Evolutionary conservation across 73 alveolate genomes (phyloP).

Genomic region (Effrenium voratum): DNA sequence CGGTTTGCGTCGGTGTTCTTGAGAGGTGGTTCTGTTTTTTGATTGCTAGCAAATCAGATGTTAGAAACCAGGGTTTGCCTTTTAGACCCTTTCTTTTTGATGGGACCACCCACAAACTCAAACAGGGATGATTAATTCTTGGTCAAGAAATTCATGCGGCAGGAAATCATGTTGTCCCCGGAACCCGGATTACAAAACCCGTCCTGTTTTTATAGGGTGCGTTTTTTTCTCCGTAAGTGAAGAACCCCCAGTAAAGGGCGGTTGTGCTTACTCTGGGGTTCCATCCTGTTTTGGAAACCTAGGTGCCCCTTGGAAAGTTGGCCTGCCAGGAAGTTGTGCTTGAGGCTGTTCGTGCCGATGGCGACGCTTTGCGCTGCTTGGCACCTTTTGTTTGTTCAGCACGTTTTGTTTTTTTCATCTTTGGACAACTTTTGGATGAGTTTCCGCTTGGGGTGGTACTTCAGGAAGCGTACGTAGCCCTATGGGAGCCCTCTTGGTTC

Average conservation of each 20-base stretch:
- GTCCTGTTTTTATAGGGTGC: background rate
- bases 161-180: no score
- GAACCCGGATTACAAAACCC: background rate
- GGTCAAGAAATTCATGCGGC: no score
- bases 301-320: background rate
- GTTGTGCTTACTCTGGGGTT: background rate
- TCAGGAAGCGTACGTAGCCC: background rate
- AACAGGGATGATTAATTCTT: no score
- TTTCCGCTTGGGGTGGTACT: background rate
- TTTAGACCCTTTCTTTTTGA: no score
- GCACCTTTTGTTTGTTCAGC: background rate
- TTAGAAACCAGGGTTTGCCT: no score
- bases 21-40: no score
- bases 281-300: background rate
- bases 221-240: background rate
- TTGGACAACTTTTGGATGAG: background rate
- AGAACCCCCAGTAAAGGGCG: background rate
- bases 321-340: slow-evolving; percentile 54
- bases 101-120: no score
- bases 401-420: background rate
- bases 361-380: slow-evolving; percentile 11
- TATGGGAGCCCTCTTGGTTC: background rate
- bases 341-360: slow-evolving; percentile 44
- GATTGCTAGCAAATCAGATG: no score
- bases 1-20: no score